Evolutionary conservation across 2,329 filamentous ascomycete species (phyloP).

Genomic region (Fusarium lyarnte): DNA sequence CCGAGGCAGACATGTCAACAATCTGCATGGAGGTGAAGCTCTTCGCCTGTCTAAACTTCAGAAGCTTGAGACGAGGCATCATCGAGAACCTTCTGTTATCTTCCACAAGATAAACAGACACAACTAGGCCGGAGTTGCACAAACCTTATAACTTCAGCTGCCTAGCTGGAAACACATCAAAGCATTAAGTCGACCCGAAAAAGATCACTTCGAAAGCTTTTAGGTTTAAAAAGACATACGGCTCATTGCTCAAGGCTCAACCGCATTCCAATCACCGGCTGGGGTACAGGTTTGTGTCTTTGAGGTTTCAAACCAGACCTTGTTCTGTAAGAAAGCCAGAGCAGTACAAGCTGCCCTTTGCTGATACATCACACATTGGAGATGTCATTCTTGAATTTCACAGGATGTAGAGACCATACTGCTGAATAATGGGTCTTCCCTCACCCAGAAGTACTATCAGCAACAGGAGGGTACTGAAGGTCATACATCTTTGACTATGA

Average conservation of each 20-base stretch:
- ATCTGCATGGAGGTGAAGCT: neutral
- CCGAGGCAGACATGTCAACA: accelerated
- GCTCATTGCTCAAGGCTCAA: too few species aligned
- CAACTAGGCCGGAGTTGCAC: neutral
- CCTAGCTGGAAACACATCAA: too few species aligned
- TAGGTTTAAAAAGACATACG: too few species aligned
- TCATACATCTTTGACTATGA: neutral
- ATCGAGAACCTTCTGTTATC: neutral
- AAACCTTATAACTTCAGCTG: neutral
- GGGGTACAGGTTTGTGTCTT: neutral
- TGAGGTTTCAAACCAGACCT: neutral
- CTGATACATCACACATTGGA: accelerated
- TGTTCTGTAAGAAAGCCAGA: neutral
- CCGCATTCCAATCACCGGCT: too few species aligned
- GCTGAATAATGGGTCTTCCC: accelerated
- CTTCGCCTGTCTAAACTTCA: accelerated
- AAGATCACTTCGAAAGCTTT: neutral
- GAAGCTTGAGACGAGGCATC: neutral
- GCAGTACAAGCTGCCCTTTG: accelerated
- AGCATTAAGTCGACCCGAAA: too few species aligned
- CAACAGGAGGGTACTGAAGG: neutral
- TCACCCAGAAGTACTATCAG: accelerated
- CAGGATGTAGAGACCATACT: neutral
- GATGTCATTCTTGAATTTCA: neutral
- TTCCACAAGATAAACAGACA: too few species aligned